Percentiles rank a stretch among this genome's conserved stretches.
phyloP scores from a whole-genome alignment of 495 filamentous ascomycete genomes.

The Daldinia bambusicola region DNA sequence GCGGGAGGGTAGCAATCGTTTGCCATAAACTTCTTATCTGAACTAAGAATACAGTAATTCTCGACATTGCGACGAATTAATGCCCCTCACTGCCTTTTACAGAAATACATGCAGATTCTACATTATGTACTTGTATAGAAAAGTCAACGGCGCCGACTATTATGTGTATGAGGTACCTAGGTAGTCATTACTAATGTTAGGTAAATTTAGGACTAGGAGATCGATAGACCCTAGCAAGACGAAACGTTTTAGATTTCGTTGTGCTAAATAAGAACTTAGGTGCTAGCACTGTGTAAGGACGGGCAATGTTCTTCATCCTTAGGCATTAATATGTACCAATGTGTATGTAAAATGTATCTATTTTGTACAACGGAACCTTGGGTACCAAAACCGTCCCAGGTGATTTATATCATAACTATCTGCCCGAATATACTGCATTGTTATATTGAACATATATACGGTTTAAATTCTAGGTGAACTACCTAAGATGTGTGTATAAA shows the following conservation, averaged over 20 bases:
- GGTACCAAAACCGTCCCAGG: too few relatives aligned
- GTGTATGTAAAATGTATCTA: not conserved
- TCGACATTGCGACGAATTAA: conserved; percentile 8
- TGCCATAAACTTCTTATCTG: not conserved
- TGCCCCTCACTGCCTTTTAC: conserved; percentile 26
- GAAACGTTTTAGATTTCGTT: conserved; percentile 43
- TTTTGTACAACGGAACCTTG: too few relatives aligned
- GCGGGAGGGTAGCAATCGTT: conserved; percentile 15
- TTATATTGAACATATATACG: too few relatives aligned
- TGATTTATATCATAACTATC: too few relatives aligned
- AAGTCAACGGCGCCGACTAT: conserved; percentile 17
- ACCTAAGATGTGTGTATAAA: not conserved
- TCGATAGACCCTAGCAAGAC: conserved; percentile 38
- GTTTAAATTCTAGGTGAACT: not conserved
- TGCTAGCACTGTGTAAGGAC: conserved; percentile 26
- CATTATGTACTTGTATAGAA: too few relatives aligned
- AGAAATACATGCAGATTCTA: conserved; percentile 27
- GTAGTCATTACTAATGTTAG: too few relatives aligned
- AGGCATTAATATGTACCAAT: not conserved
- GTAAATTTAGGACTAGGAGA: conserved; percentile 33
- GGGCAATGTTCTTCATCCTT: too few relatives aligned
- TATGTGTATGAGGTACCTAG: too few relatives aligned
- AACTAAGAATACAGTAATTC: conserved; percentile 4
- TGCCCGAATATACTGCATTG: too few relatives aligned
- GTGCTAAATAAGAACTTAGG: conserved; percentile 24